Base-by-base conservation (phyloP, 2,329 filamentous ascomycete genomes). In the Lasiodiplodia hormozganensis region DNA sequence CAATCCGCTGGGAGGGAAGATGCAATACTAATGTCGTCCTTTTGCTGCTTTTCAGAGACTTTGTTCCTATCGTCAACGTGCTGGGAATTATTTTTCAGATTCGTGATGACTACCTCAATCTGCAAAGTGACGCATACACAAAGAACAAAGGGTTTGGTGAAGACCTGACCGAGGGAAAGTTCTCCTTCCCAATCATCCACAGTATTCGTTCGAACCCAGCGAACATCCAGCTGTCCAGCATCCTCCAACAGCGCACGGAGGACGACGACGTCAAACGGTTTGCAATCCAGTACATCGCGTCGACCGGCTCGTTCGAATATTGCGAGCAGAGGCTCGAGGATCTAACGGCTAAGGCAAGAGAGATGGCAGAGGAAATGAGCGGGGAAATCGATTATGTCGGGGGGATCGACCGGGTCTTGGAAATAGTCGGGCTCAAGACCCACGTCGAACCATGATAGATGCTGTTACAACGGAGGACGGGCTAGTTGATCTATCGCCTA, bases 121-220 rank as follows among this genome's bases (percentile, higher is more conserved):
- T 99, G 53, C 51, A 62, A 16, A 80, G 79, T 65, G 77, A 82
- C 47, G 76, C 12, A 5, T 77, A 76, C 38, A 74, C 79, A 2
- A 78, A 75, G 75, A 95, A 97, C 80, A 98, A 98, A 83, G 96
- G 95, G 60, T 87, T 97, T 73, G 97, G 93, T 80, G 95, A 98
- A 83, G 96, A 98, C 80, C 82, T 98, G 74, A 97, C 94, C 0
- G 96, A 98, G 82, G 95, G 95, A 71, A 98, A 98, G 85, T 97
- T 97, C 83, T 95, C 91, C 31, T 97, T 97, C 78, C 94, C 94
- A 51, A 90, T 98, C 74, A 97, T 98, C 75, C 95, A 98, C 82
- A 91, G 91, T 78, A 96, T 98, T 73, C 92, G 92, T 70, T 82
- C 90, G 69, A 88, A 94, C 76, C 92, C 88, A 21, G 81, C 83